Evolutionary conservation across 192 early-diverging fungal species (phyloP), one percentile per base, ranked within the genome.

Genomic region (Backusella mclennaniae): DNA sequence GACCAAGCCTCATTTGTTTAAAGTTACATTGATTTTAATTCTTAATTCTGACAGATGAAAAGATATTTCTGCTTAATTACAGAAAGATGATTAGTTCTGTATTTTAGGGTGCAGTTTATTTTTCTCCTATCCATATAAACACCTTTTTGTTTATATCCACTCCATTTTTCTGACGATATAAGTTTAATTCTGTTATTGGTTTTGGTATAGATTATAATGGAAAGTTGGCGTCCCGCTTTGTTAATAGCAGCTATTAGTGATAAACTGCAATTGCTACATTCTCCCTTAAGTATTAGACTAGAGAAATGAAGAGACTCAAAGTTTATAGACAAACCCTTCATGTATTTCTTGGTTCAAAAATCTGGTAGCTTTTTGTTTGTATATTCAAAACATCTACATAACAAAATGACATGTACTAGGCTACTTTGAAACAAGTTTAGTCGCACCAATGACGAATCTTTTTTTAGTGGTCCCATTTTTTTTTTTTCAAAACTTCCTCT

Each of bases 401-500:
- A 8, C 9, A 59, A 59, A 59, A 23, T 59, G 56, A 29, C 56
- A 59, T 59, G 7, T 4, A 59, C 12, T n/a, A 49, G 19, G 46
- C 26, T 26, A 59, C 56, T 59, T 59, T 59, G 56, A 59, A 59
- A 59, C 56, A 63, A 11, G 56, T 63, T 63, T 63, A 63, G 56
- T 63, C 23, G 3, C 26, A 63, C 56, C 21, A 63, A 63, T 63
- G 56, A 63, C 56, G 56, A 63, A 63, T 63, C 23, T 63, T 11
- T 63, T 59, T 63, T 63, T 63, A 29, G 56, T 63, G 56, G 56
- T 29, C 3, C 26, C n/a, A 59, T 26, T 59, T 12, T 26, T 9
- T 26, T 9, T 63, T 63, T 38, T 39, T 39, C 3, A 11, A 12
- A 29, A 3, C 26, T 26, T 26, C 23, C 56, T 23, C 12, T 23